A percentile compares a stretch with the other conserved stretches of the same genome.
Conservation (phyloP, 495 filamentous ascomycete genomes). For the Penicillium lagena region DNA sequence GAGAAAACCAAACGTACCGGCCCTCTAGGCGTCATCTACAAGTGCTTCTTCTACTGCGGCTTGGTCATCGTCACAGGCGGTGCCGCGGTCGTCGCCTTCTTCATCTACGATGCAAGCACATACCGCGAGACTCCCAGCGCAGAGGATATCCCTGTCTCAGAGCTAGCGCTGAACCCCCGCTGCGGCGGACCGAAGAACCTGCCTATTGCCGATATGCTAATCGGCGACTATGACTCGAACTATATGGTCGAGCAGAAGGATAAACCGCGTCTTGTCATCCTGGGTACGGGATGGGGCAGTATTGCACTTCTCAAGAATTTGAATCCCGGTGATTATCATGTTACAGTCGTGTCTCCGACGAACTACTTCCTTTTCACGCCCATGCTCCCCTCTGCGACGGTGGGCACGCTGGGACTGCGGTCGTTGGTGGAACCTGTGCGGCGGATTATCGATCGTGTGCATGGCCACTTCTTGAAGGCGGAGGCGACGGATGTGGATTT, state of each 20-base stretch:
- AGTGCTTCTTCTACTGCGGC: slow-evolving; percentile 50
- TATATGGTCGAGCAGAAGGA: slow-evolving; percentile 62
- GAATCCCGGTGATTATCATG: slow-evolving; percentile 84
- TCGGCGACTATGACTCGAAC: slow-evolving; percentile 79
- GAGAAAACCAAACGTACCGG: slow-evolving; percentile 2
- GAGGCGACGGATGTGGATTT: slow-evolving; percentile 84
- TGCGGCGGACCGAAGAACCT: slow-evolving; percentile 93
- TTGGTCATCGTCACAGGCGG: slow-evolving; percentile 50
- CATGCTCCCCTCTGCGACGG: slow-evolving; percentile 93
- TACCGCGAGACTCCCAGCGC: slow-evolving; percentile 63
- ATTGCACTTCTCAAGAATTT: slow-evolving; percentile 87
- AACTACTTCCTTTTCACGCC: slow-evolving; percentile 99
- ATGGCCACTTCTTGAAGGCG: slow-evolving; percentile 86
- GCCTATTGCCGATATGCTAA: slow-evolving; percentile 76
- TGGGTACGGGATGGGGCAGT: slow-evolving; percentile 94
- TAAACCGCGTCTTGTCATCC: slow-evolving; percentile 85
- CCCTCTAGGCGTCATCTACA: slow-evolving; percentile 24
- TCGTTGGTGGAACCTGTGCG: slow-evolving; percentile 91
- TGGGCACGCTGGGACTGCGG: slow-evolving; percentile 86
- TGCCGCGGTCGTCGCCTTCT: slow-evolving; percentile 67
- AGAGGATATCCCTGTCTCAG: slow-evolving; percentile 73
- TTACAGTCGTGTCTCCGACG: slow-evolving; percentile 86
- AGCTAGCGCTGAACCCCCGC: slow-evolving; percentile 72
- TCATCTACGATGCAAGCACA: slow-evolving; percentile 89
- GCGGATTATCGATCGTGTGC: slow-evolving; percentile 66